Percentiles rank a stretch among this genome's conserved stretches.
These are phyloP conservation scores for Rhodomyrtus tomentosa DNA, from an alignment of 345 rosid genomes.

Conservation along the genomic window DNA sequence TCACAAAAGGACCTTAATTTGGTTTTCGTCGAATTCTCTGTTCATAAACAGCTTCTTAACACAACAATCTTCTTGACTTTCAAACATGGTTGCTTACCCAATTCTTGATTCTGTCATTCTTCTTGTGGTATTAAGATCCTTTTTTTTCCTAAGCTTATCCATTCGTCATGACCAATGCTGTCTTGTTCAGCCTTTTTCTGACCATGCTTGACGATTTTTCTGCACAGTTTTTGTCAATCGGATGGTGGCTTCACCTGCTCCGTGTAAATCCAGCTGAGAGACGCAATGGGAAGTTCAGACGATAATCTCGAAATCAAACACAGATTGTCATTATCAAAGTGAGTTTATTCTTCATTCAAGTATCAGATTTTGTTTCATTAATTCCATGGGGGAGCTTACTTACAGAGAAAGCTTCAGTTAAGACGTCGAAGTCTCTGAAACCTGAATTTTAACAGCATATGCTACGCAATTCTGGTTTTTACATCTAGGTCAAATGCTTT, in stretches of 20 bases:
- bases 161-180: background rate
- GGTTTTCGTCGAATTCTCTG: background rate
- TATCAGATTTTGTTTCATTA: background rate
- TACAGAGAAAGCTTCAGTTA: background rate
- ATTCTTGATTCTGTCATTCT: background rate
- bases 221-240: background rate
- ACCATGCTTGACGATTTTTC: background rate
- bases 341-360: slow-evolving; percentile 4
- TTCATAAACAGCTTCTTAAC: background rate
- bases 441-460: background rate
- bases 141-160: background rate
- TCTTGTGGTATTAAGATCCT: background rate
- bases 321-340: slow-evolving; percentile 33
- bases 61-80: background rate
- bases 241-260: background rate
- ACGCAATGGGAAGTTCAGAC: slow-evolving; percentile 21
- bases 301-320: slow-evolving; percentile 25
- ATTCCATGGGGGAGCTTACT: background rate
- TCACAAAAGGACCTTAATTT: background rate
- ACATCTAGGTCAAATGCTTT: background rate
- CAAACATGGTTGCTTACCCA: background rate
- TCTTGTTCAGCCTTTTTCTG: background rate
- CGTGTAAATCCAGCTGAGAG: slow-evolving; percentile 8
- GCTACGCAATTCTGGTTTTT: background rate
- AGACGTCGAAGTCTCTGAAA: background rate